A percentile compares a stretch with the other conserved stretches of the same genome.
phyloP scores from a whole-genome alignment of 2,329 filamentous ascomycete species.

The Colletotrichum paranaense region DNA sequence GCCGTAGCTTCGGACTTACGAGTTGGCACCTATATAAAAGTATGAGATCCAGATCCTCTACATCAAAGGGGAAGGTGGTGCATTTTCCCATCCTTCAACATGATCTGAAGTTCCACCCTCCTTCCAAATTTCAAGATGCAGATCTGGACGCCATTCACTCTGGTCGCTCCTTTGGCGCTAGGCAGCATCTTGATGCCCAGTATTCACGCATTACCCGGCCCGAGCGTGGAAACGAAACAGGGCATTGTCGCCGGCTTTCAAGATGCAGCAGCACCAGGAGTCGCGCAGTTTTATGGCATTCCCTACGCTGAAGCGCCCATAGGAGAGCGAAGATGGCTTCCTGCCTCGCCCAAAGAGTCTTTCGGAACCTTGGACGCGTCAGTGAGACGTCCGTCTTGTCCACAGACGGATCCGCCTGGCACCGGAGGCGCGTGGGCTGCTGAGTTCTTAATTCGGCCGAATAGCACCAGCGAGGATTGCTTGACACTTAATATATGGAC shows the following conservation, averaged over 20 bases:
- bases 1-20: background rate
- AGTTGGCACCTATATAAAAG: too few species aligned
- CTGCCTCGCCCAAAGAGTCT: background rate
- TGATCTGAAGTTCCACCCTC: background rate
- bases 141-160: background rate
- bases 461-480: background rate
- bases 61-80: background rate
- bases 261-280: background rate
- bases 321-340: background rate
- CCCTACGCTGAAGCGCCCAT: background rate
- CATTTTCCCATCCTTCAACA: background rate
- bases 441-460: background rate
- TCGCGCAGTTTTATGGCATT: background rate
- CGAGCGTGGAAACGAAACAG: background rate
- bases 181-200: background rate
- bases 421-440: background rate
- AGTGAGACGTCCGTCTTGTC: background rate
- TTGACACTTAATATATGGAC: background rate
- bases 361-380: background rate
- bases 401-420: background rate
- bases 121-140: background rate
- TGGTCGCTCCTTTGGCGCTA: background rate
- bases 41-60: background rate
- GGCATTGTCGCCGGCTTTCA: background rate
- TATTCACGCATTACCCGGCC: background rate